Evolutionary conservation across 169 alveolate genomes (phyloP), one percentile per base, ranked within the genome.

Genomic region (Plasmodium yoelii): DNA sequence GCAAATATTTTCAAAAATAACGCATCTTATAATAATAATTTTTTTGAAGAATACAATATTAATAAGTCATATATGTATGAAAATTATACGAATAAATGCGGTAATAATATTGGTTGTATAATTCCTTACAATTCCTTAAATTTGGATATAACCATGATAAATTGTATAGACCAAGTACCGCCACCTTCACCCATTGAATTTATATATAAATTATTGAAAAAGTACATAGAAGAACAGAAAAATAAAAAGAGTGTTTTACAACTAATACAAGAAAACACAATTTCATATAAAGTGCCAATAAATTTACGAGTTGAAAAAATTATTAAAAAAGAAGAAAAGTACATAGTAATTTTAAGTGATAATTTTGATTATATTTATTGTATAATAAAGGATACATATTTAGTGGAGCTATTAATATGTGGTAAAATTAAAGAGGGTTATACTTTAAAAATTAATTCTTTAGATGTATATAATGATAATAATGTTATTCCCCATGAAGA

Each of bases 101-200:
- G 0, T 34, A 15, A 12, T 3, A 15, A 15, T 13, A 51, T 51
- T 51, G 59, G 22, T 6, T 22, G n/a, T 65, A 59, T 28, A 22
- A 55, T 67, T 24, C 39, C 39, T 10, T 26, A 19, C 2, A 7
- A 15, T 51, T 2, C 9, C 71, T 22, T 65, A 51, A 44, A 57
- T n/a, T 28, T 80, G 39, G 49, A 60, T 65, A 80, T 13, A 47
- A 34, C 42, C 42, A 1, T 34, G 6, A 34, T 34, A 34, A 34
- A 34, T 34, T 34, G 42, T 34, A 65, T 80, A 46, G 90, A 80
- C 49, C 82, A 80, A 57, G 73, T 56, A 19, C 65, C 65, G n/a
- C 65, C 90, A 18, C 90, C 90, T 57, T 80, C 65, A 39, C 90
- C 90, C 12, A 51, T 80, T 46, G 80, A 80, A 26, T 80, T 80